Base-by-base conservation (phyloP, 1,284 basidiomycete genomes). In the Tilletia indica region DNA sequence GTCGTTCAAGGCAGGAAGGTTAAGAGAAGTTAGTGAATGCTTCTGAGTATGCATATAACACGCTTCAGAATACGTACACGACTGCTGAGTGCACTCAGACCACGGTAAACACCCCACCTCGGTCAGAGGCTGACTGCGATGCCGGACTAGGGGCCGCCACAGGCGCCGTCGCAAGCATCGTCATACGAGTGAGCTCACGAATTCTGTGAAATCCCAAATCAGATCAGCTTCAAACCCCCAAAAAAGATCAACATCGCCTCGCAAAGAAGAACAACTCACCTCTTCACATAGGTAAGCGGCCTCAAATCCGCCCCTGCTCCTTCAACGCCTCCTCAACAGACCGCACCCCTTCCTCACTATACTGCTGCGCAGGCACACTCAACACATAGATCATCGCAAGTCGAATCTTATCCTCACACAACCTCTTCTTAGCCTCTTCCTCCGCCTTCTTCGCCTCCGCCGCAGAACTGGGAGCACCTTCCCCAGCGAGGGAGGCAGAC, bases 381-480 rank as follows among this genome's bases (percentile, higher is more conserved):
- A 98, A 89, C 83, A 95, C 99, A 86, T 93, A 99, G 68, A 97
- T 92, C 67, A 99, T 89, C 54, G 94, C 92, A 34, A 99, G 89
- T 36, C 97, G 92, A 48, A 99, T 88, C 85, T 97, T 97, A 86
- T 99, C 97, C 36, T 64, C 61, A 19, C 61, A 14, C 36, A 64
- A 3, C 36, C 61, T 11, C 9, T 42, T 38, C 61, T 64, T 64
- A 9, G 61, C 61, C 31, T 64, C 61, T 16, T 64, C 36, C 36
- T 64, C 61, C 36, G 61, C 61, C 34, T 64, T 64, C 34, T 64
- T 64, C 38, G 61, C 31, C 31, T 64, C 61, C 12, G 61, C 61
- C 12, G 12, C 61, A 9, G 12, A 34, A 3, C 6, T 25, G 21
- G 34, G n/a, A 16, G 14, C 31, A 31, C 25, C 58, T 42, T 34